phyloP scores from a whole-genome alignment of 768 basidiomycete genomes.

The Lentinus brumalis region DNA sequence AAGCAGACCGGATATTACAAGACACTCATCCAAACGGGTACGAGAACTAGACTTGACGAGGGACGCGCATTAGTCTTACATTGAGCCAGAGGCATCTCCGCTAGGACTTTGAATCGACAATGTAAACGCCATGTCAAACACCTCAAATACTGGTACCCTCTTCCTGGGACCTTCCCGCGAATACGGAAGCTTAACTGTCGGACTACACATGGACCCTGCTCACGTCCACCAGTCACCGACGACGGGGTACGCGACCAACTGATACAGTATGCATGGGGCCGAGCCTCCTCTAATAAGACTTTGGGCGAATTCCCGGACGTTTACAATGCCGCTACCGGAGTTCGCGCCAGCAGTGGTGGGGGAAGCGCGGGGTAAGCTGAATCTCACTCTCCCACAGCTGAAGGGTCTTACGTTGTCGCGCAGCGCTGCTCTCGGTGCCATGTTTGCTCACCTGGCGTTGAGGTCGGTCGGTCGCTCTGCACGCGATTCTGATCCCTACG shows the following conservation, averaged over 20 bases:
- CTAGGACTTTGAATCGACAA: slow-evolving; percentile 11
- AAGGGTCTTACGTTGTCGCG: too few species aligned
- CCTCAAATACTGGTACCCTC: slow-evolving; percentile 4
- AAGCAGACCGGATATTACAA: slow-evolving; percentile 10
- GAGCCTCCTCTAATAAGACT: slow-evolving; percentile 9
- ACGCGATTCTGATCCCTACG: neutral
- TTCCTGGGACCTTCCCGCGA: neutral
- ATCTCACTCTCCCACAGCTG: too few species aligned
- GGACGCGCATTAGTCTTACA: neutral
- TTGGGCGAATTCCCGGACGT: slow-evolving; percentile 7
- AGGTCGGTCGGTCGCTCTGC: slow-evolving; percentile 2
- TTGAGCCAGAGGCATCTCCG: neutral
- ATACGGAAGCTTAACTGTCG: neutral
- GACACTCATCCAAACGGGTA: neutral
- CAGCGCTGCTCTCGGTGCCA: slow-evolving; percentile 14
- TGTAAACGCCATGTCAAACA: neutral
- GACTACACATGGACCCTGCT: slow-evolving; percentile 11
- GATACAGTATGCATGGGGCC: slow-evolving; percentile 3
- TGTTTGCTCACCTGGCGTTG: slow-evolving; percentile 17
- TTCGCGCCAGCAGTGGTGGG: too few species aligned
- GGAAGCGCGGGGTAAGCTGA: slow-evolving; percentile 8
- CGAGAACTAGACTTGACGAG: neutral
- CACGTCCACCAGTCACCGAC: slow-evolving; percentile 16
- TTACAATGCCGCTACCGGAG: slow-evolving; percentile 4
- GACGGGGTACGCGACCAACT: slow-evolving; percentile 9